Evolutionary conservation across 202 grass and related monocot species (phyloP).

Genomic region (Setaria italica): DNA sequence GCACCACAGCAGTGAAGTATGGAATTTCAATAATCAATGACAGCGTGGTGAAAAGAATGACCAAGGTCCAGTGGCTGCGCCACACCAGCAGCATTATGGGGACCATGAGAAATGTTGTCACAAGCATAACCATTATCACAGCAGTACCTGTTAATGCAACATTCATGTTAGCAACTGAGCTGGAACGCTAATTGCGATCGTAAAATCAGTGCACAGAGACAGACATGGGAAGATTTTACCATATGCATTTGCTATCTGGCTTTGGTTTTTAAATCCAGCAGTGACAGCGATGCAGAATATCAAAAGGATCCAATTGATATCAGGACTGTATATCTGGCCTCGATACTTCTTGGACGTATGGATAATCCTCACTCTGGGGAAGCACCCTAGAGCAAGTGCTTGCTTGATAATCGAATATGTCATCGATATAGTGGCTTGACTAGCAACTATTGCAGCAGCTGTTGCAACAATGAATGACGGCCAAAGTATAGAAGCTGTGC

Average conservation of each 20-base stretch:
- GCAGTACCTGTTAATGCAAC: slow-evolving; percentile 61
- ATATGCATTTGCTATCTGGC: slow-evolving; percentile 84
- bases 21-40: slow-evolving; percentile 67
- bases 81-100: slow-evolving; percentile 84
- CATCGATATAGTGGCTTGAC: slow-evolving; percentile 81
- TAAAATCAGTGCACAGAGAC: background rate
- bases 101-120: slow-evolving; percentile 85
- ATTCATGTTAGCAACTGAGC: slow-evolving; percentile 30
- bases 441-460: slow-evolving; percentile 71
- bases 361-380: slow-evolving; percentile 77
- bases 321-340: slow-evolving; percentile 85
- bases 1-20: slow-evolving; percentile 61
- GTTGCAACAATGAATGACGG: slow-evolving; percentile 68
- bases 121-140: slow-evolving; percentile 83
- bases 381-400: slow-evolving; percentile 78
- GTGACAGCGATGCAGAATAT: slow-evolving; percentile 75
- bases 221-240: slow-evolving; percentile 45
- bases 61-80: slow-evolving; percentile 80
- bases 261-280: slow-evolving; percentile 74
- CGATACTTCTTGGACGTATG: slow-evolving; percentile 79
- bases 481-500: slow-evolving; percentile 57
- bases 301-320: slow-evolving; percentile 84
- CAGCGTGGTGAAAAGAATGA: slow-evolving; percentile 55
- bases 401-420: slow-evolving; percentile 86
- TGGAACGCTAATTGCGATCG: background rate